A percentile compares a stretch with the other conserved stretches of the same genome.
phyloP scores from a whole-genome alignment of 257 asterid genomes.

The Salvia miltiorrhiza region DNA sequence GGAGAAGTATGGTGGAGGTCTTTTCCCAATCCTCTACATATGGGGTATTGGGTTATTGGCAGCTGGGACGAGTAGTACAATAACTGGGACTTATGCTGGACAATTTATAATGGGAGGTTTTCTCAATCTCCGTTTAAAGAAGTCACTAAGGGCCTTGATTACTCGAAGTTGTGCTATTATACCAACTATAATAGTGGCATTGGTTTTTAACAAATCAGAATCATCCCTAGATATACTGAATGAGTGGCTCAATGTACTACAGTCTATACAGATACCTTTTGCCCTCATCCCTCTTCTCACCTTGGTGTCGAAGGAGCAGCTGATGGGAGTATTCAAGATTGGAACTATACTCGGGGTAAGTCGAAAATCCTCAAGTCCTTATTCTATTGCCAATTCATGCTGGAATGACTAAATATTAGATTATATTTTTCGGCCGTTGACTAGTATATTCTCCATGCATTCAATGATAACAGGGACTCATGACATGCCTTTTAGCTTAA shows the following conservation, averaged over 20 bases:
- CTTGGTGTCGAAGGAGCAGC: constrained; percentile 87
- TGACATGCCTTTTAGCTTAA: not conserved
- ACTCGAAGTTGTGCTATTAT: constrained; percentile 96
- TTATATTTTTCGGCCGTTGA: not conserved
- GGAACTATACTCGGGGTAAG: constrained; percentile 72
- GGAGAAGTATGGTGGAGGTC: constrained; percentile 92
- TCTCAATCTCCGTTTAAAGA: constrained; percentile 81
- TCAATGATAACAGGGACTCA: not conserved
- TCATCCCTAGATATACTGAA: constrained; percentile 79
- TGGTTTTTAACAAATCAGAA: constrained; percentile 84
- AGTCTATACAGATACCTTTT: constrained; percentile 93
- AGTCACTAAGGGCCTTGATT: constrained; percentile 82
- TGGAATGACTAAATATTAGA: not conserved
- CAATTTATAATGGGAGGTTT: constrained; percentile 99
- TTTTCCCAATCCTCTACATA: constrained; percentile 84
- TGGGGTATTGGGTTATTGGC: constrained; percentile 99
- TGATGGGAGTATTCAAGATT: constrained; percentile 85
- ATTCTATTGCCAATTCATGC: constrained; percentile 17
- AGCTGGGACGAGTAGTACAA: constrained; percentile 97
- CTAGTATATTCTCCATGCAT: not conserved
- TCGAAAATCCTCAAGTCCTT: constrained; percentile 6
- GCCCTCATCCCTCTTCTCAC: constrained; percentile 97
- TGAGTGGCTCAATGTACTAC: constrained; percentile 97
- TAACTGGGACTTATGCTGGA: constrained; percentile 97
- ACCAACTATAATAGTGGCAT: constrained; percentile 89